These are phyloP conservation scores for Bipolaris sorokiniana DNA, from an alignment of 2,329 filamentous ascomycete species.

Conservation along the genomic window DNA sequence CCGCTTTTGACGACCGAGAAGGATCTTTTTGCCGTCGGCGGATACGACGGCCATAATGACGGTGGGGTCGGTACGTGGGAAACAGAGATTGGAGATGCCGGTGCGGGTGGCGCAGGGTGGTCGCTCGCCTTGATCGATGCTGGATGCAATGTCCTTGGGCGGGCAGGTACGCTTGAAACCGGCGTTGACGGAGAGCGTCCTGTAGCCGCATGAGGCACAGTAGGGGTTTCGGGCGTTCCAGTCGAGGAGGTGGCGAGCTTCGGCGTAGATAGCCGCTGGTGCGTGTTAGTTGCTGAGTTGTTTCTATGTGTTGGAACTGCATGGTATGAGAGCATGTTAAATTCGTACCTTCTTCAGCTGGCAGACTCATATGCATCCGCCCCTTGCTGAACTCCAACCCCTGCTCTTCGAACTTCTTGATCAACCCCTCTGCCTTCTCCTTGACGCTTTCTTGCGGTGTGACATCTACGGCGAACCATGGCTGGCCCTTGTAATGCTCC, in stretches of 20 bases:
- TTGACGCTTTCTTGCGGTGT: constrained; percentile 72
- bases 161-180: constrained; percentile 84
- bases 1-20: constrained; percentile 83
- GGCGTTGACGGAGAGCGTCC: constrained; percentile 77
- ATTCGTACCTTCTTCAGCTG: constrained; percentile 64
- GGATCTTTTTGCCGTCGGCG: constrained; percentile 73
- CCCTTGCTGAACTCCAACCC: constrained; percentile 72
- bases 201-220: constrained; percentile 86
- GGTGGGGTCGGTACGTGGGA: constrained; percentile 90
- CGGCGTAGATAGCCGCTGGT: constrained; percentile 85
- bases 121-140: constrained; percentile 57
- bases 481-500: constrained; percentile 74
- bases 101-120: constrained; percentile 79
- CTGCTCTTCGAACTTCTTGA: constrained; percentile 64
- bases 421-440: constrained; percentile 66
- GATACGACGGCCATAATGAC: constrained; percentile 95
- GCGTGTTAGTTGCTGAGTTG: constrained; percentile 1
- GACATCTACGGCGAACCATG: constrained; percentile 89
- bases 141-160: constrained; percentile 66
- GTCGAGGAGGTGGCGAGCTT: constrained; percentile 85
- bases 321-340: neutral
- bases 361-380: constrained; percentile 66
- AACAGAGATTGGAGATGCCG: constrained; percentile 87
- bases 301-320: neutral
- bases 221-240: constrained; percentile 95